Conservation (phyloP, 345 rosid species). For the Eucalyptus decipiens region DNA sequence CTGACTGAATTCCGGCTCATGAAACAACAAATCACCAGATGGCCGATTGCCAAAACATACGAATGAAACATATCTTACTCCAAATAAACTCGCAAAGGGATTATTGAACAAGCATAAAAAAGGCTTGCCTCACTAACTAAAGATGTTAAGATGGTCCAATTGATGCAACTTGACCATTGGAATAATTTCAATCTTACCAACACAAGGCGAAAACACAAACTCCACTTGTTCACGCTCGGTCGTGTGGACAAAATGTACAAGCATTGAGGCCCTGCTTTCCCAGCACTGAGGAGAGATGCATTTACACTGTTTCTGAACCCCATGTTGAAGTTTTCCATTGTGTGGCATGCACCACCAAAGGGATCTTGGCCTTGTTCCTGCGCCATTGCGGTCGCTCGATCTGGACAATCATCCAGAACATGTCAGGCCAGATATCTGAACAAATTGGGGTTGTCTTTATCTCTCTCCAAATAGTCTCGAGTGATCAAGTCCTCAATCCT, state of each 20-base stretch:
- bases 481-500: constrained; percentile 89
- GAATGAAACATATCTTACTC: background rate
- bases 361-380: background rate
- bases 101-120: background rate
- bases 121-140: background rate
- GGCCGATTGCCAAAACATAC: background rate
- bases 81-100: background rate
- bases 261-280: background rate
- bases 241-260: background rate
- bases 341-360: too few species aligned
- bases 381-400: background rate
- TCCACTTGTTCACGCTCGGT: background rate
- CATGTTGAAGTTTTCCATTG: too few species aligned
- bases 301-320: background rate
- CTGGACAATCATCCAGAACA: background rate
- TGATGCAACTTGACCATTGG: background rate
- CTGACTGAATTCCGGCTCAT: background rate
- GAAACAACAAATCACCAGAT: background rate
- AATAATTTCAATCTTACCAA: background rate
- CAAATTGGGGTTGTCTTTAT: constrained; percentile 59
- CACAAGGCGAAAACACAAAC: background rate
- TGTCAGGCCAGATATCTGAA: constrained; percentile 64
- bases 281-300: background rate
- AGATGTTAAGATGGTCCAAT: background rate
- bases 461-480: constrained; percentile 87